Evolutionary conservation across 441 rosid species (phyloP).

Genomic region (Erysimum cheiri): DNA sequence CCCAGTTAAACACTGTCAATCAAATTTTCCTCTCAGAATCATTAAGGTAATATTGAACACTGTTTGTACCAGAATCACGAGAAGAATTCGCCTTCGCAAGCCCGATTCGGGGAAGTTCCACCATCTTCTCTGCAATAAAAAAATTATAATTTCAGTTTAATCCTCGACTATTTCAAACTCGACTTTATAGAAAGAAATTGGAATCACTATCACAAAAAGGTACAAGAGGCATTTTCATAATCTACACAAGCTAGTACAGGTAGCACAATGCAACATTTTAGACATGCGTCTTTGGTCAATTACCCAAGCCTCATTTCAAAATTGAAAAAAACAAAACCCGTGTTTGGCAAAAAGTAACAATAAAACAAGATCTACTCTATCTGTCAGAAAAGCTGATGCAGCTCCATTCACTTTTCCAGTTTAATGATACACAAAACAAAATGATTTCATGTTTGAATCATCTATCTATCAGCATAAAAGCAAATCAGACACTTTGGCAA

Average conservation of each 20-base stretch:
- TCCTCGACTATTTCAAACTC: background rate
- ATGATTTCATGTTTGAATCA: constrained; percentile 34
- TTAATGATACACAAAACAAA: constrained; percentile 21
- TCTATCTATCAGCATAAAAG: constrained; percentile 23
- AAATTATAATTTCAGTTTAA: constrained; percentile 5
- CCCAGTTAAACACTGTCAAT: background rate
- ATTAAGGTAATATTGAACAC: constrained; percentile 17
- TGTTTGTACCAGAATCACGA: constrained; percentile 54
- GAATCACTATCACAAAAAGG: constrained; percentile 15
- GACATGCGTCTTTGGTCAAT: background rate
- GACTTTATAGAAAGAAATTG: background rate
- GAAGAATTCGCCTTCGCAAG: constrained; percentile 52
- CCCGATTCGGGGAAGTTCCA: constrained; percentile 51
- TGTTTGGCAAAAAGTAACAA: background rate
- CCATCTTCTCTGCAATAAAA: constrained; percentile 54
- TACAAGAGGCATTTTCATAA: background rate
- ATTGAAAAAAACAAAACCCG: background rate
- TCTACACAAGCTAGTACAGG: background rate
- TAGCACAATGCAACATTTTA: background rate
- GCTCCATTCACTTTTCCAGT: constrained; percentile 27
- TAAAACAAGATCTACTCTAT: background rate
- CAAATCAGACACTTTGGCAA: constrained; percentile 14
- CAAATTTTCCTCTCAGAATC: background rate
- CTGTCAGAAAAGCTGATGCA: constrained; percentile 1
- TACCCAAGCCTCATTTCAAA: background rate